Base-by-base conservation (phyloP, 495 filamentous ascomycete genomes). In the Saxophila tyrrhenica region DNA sequence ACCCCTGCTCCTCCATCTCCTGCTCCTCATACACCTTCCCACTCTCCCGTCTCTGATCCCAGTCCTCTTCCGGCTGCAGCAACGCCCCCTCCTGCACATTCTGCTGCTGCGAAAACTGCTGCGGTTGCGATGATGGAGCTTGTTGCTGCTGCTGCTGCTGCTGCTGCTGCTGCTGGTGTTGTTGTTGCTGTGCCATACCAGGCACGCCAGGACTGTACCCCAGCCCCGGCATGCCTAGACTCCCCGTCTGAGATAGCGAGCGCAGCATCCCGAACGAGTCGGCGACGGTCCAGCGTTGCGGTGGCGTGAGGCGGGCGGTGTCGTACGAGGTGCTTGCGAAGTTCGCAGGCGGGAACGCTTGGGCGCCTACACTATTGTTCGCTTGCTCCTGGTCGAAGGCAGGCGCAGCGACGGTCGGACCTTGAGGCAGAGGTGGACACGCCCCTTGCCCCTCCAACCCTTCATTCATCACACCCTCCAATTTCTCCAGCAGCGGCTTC, bases 381-480 rank as follows among this genome's bases (percentile, higher is more conserved):
- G 29, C 29, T 13, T 35, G 29, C 7, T 35, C 22, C 1, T 38
- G 54, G 2, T 50, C 22, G 25, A 2, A 17, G 22, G 22, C 13
- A n/a, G 54, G 21, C 1, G 54, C 9, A 10, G 35, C 16, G 16
- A 23, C 7, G 7, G 51, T n/a, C n/a, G n/a, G n/a, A n/a, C n/a
- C n/a, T n/a, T n/a, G 8, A n/a, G 46, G 51, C 42, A 23, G 41
- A 17, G 57, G 51, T n/a, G n/a, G n/a, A n/a, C n/a, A n/a, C n/a
- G n/a, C n/a, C n/a, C n/a, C n/a, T n/a, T n/a, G n/a, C n/a, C n/a
- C 22, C 41, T 39, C 10, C 1, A 56, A 24, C 13, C 56, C 58
- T 41, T 62, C 59, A 25, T 56, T 59, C 2, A 62, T 29, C 2
- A 62, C 39, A n/a, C 52, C 59, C 21, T 59, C 56, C 39, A 52